Conservation (phyloP, 768 basidiomycete genomes). For the Mycena crocata region DNA sequence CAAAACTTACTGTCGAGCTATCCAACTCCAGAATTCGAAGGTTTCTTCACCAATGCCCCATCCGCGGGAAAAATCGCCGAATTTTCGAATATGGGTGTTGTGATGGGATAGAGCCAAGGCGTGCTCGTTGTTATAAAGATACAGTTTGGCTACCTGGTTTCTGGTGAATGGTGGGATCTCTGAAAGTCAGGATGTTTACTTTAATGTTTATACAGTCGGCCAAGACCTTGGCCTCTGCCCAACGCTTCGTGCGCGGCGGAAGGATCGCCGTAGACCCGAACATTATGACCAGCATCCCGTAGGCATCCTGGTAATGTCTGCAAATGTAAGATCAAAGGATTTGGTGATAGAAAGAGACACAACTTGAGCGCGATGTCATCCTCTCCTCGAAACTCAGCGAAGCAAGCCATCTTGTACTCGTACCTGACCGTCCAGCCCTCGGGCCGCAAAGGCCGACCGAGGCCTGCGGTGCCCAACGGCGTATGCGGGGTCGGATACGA, state of each 20-base stretch:
- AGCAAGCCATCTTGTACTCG: constrained; percentile 97
- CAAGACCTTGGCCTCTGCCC: constrained; percentile 98
- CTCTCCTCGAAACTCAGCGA: constrained; percentile 95
- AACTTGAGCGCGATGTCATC: constrained; percentile 93
- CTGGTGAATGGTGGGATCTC: not conserved
- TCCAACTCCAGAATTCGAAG: constrained; percentile 98
- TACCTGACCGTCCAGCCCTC: constrained; percentile 97
- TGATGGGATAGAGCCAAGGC: constrained; percentile 85
- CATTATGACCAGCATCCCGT: constrained; percentile 85
- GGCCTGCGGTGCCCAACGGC: constrained; percentile 53
- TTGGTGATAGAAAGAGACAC: constrained; percentile 41
- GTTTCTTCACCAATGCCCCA: constrained; percentile 98
- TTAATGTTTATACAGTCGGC: constrained; percentile 95
- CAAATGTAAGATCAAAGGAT: constrained; percentile 27
- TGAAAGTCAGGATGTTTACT: constrained; percentile 52
- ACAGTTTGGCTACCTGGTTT: constrained; percentile 85
- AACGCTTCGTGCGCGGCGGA: constrained; percentile 93
- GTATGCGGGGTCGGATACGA: constrained; percentile 64
- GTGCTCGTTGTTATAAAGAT: constrained; percentile 91
- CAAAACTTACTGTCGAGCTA: constrained; percentile 83
- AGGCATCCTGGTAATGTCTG: constrained; percentile 96
- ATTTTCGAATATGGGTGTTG: constrained; percentile 85
- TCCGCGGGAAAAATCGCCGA: constrained; percentile 86
- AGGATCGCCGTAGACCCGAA: constrained; percentile 89
- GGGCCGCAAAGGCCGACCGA: constrained; percentile 74